Conservation (phyloP, 768 basidiomycete species). For the Cantharellus anzutake region DNA sequence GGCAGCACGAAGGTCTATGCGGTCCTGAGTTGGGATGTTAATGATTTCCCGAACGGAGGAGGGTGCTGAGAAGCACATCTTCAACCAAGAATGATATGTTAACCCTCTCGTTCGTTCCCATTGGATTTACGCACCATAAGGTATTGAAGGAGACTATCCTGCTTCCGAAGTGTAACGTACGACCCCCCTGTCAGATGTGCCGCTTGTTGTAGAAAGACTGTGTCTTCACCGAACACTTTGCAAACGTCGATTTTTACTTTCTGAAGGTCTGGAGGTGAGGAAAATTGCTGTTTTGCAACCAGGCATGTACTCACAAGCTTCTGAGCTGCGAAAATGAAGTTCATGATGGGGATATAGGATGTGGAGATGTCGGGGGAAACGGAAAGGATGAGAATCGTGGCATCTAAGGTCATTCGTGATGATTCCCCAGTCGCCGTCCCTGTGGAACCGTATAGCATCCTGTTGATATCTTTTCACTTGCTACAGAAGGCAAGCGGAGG, state of each 20-base stretch:
- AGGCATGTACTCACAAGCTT: constrained; percentile 47
- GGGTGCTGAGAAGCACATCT: constrained; percentile 75
- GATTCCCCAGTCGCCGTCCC: constrained; percentile 13
- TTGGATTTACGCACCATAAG: constrained; percentile 36
- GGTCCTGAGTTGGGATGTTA: constrained; percentile 81
- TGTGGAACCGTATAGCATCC: constrained; percentile 24
- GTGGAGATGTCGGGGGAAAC: constrained; percentile 79
- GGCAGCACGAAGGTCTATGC: constrained; percentile 89
- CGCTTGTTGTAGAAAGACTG: constrained; percentile 94
- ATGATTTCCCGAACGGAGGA: constrained; percentile 55
- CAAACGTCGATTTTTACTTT: constrained; percentile 95
- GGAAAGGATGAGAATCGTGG: constrained; percentile 60
- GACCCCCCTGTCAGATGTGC: constrained; percentile 89
- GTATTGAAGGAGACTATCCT: constrained; percentile 81
- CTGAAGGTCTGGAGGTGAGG: constrained; percentile 22
- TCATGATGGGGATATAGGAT: constrained; percentile 97
- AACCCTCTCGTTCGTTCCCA: background rate
- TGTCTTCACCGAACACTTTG: constrained; percentile 74
- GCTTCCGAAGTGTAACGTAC: constrained; percentile 66
- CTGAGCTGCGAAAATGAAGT: constrained; percentile 96
- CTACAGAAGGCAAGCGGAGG: constrained; percentile 17
- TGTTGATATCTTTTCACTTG: constrained; percentile 43
- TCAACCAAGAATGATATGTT: background rate
- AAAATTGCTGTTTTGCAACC: background rate
- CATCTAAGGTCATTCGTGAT: constrained; percentile 20